Conservation (phyloP, 1,284 basidiomycete species). For the Bondarzewia mesenterica region DNA sequence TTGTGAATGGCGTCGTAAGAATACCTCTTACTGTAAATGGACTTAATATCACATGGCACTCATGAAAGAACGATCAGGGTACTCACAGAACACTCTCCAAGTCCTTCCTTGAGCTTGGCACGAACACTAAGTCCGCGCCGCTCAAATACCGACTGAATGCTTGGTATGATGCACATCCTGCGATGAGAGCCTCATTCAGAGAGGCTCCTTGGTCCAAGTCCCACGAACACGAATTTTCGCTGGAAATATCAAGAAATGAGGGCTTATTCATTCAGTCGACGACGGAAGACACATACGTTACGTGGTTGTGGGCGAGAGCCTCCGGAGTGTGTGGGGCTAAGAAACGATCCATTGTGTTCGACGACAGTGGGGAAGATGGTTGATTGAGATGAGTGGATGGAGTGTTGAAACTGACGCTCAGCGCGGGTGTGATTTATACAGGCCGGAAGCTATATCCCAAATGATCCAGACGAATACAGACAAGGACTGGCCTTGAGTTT, state of each 20-base stretch:
- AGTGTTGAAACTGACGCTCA: too few relatives aligned
- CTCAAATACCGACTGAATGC: conserved; percentile 30
- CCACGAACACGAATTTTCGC: conserved; percentile 61
- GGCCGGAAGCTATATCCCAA: not conserved
- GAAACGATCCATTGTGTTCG: conserved; percentile 52
- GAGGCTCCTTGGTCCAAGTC: conserved; percentile 58
- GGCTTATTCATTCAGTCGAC: too few relatives aligned
- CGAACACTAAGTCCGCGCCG: conserved; percentile 55
- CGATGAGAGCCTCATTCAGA: conserved; percentile 65
- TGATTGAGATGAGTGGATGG: not conserved
- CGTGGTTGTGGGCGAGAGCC: conserved; percentile 58
- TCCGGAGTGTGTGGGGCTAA: conserved; percentile 66
- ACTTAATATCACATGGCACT: not conserved
- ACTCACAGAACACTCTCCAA: conserved; percentile 67
- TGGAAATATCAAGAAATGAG: too few relatives aligned
- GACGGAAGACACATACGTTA: conserved; percentile 42
- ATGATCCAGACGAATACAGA: not conserved
- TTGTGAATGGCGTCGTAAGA: conserved; percentile 75
- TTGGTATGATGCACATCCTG: conserved; percentile 46
- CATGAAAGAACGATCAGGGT: not conserved
- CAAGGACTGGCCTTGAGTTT: too few relatives aligned
- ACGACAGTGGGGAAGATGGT: conserved; percentile 1
- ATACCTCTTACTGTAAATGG: conserved; percentile 33
- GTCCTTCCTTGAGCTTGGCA: conserved; percentile 54
- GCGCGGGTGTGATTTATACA: not conserved